Base-by-base conservation (phyloP, 306 rosid species). In the Quillaja saponaria region DNA sequence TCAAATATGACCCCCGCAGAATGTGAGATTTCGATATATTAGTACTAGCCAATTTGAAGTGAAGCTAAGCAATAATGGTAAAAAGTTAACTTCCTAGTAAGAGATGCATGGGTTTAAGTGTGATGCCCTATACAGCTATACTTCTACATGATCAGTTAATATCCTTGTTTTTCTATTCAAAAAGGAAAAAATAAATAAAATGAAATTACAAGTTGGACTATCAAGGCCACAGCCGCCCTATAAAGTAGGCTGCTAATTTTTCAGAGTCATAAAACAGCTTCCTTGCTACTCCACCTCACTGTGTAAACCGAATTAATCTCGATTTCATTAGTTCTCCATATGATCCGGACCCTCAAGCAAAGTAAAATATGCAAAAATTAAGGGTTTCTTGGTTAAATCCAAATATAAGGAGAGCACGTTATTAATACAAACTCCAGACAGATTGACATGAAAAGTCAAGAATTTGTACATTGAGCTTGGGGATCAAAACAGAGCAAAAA, bases 381-480 rank as follows among this genome's bases (percentile, higher is more conserved):
- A 63, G 10, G 19, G 44, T 21, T 53, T 61, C 42, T 19, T 21
- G 33, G 37, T 35, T 37, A 58, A 1, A 51, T 63, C 58, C 13
- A 52, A 53, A 31, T 58, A 33, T n/a, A 54, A 33, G 61, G 58
- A 51, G 53, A 17, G 44, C 33, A 48, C 64, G 35, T 31, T 58
- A 45, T 40, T 31, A n/a, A 68, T 12, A 17, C 28, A 50, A 39
- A 48, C 7, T 8, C 40, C 59, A 8, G 42, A 45, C 58, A 15
- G 33, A 54, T 19, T 13, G 7, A 51, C 16, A 49, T 3, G 14
- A 41, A 33, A 15, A 33, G 6, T 34, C 6, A n/a, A 15, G 49
- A 52, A 50, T 19, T 52, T 69, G 47, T 48, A 49, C 13, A 66
- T n/a, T n/a, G n/a, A n/a, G n/a, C n/a, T n/a, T n/a, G n/a, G n/a